A percentile compares a stretch with the other conserved stretches of the same genome.
These are phyloP conservation scores for Aspergillus sojae DNA, from an alignment of 2,329 filamentous ascomycete species.

Conservation along the genomic window DNA sequence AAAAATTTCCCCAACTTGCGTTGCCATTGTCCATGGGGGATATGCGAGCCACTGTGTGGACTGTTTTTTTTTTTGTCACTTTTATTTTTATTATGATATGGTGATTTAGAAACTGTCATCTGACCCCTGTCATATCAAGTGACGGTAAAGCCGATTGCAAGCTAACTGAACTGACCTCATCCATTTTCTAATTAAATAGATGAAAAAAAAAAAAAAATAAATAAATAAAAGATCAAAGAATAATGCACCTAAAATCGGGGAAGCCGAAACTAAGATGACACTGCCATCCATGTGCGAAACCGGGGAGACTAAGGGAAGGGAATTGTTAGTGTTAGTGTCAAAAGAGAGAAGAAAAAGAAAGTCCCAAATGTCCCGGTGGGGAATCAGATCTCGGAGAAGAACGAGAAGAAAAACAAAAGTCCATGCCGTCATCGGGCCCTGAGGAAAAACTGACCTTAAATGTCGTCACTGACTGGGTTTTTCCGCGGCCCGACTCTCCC, in stretches of 20 bases:
- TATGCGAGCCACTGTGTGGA: too few relatives aligned
- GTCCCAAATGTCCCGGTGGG: background rate
- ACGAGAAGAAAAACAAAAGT: background rate
- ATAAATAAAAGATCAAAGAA: background rate
- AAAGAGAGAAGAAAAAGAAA: background rate
- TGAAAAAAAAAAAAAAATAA: too few relatives aligned
- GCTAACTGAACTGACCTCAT: background rate
- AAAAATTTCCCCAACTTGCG: background rate
- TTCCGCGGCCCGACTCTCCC: background rate
- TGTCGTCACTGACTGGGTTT: background rate
- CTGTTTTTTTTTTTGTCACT: background rate
- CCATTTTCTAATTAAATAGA: background rate
- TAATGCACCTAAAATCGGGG: background rate
- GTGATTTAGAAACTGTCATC: background rate
- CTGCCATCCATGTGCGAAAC: conserved; percentile 1
- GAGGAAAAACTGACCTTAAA: background rate
- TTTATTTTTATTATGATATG: background rate
- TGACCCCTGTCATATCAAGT: background rate
- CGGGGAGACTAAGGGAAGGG: background rate
- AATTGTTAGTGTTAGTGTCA: background rate
- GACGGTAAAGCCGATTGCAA: background rate
- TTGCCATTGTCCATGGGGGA: background rate
- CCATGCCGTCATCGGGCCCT: background rate
- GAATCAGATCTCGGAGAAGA: background rate
- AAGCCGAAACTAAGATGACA: conserved; percentile 8